Evolutionary conservation across 1,284 basidiomycete species (phyloP).

Genomic region (Ganoderma sp.): DNA sequence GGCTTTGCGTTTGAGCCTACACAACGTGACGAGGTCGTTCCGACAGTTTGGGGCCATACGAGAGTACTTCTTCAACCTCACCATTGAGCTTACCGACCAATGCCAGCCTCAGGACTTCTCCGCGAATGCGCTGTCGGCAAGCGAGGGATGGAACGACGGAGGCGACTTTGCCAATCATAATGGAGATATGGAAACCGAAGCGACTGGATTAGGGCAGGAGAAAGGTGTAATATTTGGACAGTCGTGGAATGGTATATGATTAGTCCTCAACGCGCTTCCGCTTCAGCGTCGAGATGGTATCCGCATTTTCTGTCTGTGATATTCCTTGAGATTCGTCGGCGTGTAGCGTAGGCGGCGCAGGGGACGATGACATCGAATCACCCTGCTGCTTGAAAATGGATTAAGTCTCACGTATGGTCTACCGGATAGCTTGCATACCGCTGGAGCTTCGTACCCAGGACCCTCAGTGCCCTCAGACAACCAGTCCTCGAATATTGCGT

Average conservation of each 20-base stretch:
- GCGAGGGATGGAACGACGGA: not conserved
- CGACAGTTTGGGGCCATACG: not conserved
- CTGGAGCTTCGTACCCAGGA: not conserved
- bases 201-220: not conserved
- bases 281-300: not conserved
- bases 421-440: not conserved
- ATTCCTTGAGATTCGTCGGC: not conserved
- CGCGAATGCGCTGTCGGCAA: not conserved
- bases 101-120: not conserved
- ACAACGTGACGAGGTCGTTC: not conserved
- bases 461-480: not conserved
- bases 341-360: too few relatives aligned
- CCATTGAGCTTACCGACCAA: not conserved
- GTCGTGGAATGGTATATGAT: not conserved
- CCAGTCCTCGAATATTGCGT: slow-evolving; percentile 30
- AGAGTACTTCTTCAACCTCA: slow-evolving; percentile 1
- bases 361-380: not conserved
- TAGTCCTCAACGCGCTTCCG: slow-evolving; percentile 3
- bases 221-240: not conserved
- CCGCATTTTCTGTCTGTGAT: not conserved
- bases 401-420: not conserved
- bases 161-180: not conserved
- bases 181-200: not conserved
- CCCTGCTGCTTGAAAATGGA: not conserved
- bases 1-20: not conserved